Evolutionary conservation across 1,139 yeast species (phyloP).

Genomic region (Blastobotrys persicus): DNA sequence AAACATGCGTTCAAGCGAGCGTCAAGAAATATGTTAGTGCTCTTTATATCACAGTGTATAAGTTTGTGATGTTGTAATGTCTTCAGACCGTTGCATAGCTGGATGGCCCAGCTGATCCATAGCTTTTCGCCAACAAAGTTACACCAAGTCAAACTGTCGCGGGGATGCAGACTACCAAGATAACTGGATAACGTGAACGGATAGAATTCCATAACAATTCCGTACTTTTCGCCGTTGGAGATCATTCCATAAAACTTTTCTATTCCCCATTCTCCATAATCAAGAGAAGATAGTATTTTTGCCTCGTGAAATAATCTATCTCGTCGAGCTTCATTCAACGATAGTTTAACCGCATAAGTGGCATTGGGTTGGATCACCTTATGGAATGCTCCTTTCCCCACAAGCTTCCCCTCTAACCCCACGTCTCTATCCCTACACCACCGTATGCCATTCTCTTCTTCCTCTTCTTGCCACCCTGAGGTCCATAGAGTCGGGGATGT

Average conservation of each 20-base stretch:
- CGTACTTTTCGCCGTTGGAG: slow-evolving; percentile 10
- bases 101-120: slow-evolving; percentile 41
- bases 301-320: slow-evolving; percentile 22
- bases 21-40: slow-evolving; percentile 82
- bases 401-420: slow-evolving; percentile 5
- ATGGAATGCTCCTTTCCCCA: slow-evolving; percentile 25
- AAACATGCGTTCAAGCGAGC: slow-evolving; percentile 28
- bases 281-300: slow-evolving; percentile 16
- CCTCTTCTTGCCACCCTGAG: background rate
- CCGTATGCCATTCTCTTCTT: background rate
- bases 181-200: slow-evolving; percentile 19
- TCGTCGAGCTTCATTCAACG: slow-evolving; percentile 15
- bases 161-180: slow-evolving; percentile 12
- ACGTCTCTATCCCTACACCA: slow-evolving; percentile 5
- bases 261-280: slow-evolving; percentile 14
- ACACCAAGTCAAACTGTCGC: slow-evolving; percentile 8
- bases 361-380: slow-evolving; percentile 17
- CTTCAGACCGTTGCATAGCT: slow-evolving; percentile 52
- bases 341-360: slow-evolving; percentile 21
- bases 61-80: slow-evolving; percentile 54
- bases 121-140: slow-evolving; percentile 19
- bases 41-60: slow-evolving; percentile 82
- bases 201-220: slow-evolving; percentile 21
- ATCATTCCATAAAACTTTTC: slow-evolving; percentile 22
- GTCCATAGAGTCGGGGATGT: background rate